Evolutionary conservation across 2,329 filamentous ascomycete species (phyloP).

Genomic region (Penicillium sp.): DNA sequence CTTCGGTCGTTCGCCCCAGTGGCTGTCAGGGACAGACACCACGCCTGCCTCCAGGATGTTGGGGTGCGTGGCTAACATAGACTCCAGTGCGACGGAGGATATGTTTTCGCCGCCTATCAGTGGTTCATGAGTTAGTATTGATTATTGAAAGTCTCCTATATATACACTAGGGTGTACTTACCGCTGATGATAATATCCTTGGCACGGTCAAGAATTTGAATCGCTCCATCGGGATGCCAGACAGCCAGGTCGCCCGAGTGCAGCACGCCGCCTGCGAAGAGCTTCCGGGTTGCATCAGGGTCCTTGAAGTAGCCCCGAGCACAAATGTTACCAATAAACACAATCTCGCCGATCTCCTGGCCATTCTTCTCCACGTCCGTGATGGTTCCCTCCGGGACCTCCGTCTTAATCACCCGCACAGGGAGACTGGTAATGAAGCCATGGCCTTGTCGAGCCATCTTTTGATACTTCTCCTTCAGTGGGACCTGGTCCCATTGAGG

Average conservation of each 20-base stretch:
- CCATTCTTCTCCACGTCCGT: slow-evolving; percentile 71
- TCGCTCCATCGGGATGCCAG: slow-evolving; percentile 86
- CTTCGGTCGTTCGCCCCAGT: slow-evolving; percentile 97
- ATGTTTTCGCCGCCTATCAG: slow-evolving; percentile 88
- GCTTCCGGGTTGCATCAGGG: slow-evolving; percentile 77
- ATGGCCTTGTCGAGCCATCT: slow-evolving; percentile 93
- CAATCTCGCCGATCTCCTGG: slow-evolving; percentile 79
- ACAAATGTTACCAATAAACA: slow-evolving; percentile 91
- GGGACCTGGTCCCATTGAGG: slow-evolving; percentile 80
- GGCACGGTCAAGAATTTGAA: slow-evolving; percentile 88
- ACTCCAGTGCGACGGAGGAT: slow-evolving; percentile 87
- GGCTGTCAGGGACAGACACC: slow-evolving; percentile 81
- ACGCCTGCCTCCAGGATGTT: slow-evolving; percentile 90
- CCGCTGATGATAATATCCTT: slow-evolving; percentile 99
- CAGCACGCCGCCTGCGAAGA: slow-evolving; percentile 83
- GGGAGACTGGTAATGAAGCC: slow-evolving; percentile 85
- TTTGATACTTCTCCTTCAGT: slow-evolving; percentile 75
- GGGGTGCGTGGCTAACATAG: slow-evolving; percentile 85
- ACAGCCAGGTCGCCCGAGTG: slow-evolving; percentile 94
- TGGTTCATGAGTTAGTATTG: slow-evolving; percentile 5
- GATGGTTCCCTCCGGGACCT: slow-evolving; percentile 68
- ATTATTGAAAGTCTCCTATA: too few relatives aligned
- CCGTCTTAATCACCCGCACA: slow-evolving; percentile 78
- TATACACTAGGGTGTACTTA: too few relatives aligned
- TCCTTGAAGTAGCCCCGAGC: slow-evolving; percentile 93